Evolutionary conservation across 345 rosid species (phyloP), one percentile per base, ranked within the genome.

Genomic region (Gossypium herbaceum): DNA sequence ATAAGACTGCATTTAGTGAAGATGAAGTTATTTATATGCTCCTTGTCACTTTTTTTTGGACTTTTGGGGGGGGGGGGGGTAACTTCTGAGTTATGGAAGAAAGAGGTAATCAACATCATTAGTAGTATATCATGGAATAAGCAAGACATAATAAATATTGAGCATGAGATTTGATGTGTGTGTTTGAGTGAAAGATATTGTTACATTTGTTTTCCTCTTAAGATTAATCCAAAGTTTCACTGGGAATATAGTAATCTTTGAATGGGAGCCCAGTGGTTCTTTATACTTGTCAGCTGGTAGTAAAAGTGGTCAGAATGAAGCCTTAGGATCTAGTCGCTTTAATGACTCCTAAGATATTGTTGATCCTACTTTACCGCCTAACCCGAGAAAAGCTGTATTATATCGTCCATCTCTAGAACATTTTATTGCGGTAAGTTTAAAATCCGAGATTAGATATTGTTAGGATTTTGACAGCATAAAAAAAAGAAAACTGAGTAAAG

Each of bases 261-360:
- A 92, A 79, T 94, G 98, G 97, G 97, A 94, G 79, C 97, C 95
- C 24, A 87, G 94, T 78, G 98, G 98, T 83, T 87, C 97, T 62
- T 85, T 94, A 75, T 94, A 86, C 82, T 88, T 86, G 78, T 72
- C 91, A 74, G 61, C 79, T 80, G 85, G 76, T 77, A 41, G 81
- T 78, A 88, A 86, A 85, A 76, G 73, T 74, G 85, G 89, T 73
- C 94, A 80, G 74, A 88, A 86, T 80, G 87, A 84, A 67, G 88
- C 82, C 67, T 74, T 81, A 70, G 92, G 94, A 63, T 81, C 84
- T 84, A 79, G 83, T 80, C 88, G 88, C 54, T 43, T 79, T 69
- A 91, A 86, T 82, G 73, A 82, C 60, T 79, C 86, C 72, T 93
- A 83, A 78, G 91, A 88, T 76, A 88, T 92, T 81, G 81, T 83